phyloP scores from a whole-genome alignment of 1,284 basidiomycete genomes.

The Malassezia slooffiae region DNA sequence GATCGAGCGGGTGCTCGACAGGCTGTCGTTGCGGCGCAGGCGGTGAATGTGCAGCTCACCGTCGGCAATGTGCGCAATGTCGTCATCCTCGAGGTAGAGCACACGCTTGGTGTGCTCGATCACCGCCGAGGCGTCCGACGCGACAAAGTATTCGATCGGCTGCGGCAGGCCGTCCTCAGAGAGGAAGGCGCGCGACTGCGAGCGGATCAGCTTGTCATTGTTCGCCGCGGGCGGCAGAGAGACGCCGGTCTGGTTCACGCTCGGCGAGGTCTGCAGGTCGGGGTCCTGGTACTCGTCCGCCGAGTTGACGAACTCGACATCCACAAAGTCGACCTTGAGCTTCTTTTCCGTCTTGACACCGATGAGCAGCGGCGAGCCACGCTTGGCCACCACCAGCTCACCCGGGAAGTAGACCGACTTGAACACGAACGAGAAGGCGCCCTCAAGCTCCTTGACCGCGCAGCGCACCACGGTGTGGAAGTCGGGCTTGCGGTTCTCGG shows the following conservation, averaged over 20 bases:
- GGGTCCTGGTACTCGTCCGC: slow-evolving; percentile 4
- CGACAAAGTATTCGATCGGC: slow-evolving; percentile 98
- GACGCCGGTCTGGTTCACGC: slow-evolving; percentile 20
- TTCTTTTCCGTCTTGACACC: slow-evolving; percentile 99
- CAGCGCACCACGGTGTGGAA: slow-evolving; percentile 91
- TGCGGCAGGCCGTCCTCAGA: slow-evolving; percentile 96
- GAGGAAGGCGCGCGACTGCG: slow-evolving; percentile 95
- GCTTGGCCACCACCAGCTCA: slow-evolving; percentile 86
- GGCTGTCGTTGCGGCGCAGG: slow-evolving; percentile 72
- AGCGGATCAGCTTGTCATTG: slow-evolving; percentile 67
- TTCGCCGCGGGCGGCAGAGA: slow-evolving; percentile 25
- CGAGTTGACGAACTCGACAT: slow-evolving; percentile 59
- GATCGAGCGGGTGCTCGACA: slow-evolving; percentile 76
- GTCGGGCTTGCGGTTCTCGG: slow-evolving; percentile 72
- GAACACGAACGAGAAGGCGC: slow-evolving; percentile 99
- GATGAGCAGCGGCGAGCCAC: slow-evolving; percentile 89
- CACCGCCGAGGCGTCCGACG: slow-evolving; percentile 89
- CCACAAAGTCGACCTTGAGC: slow-evolving; percentile 98
- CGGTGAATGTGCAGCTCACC: slow-evolving; percentile 97
- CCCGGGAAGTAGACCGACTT: slow-evolving; percentile 94
- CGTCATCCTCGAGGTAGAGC: slow-evolving; percentile 96
- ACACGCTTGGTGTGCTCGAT: slow-evolving; percentile 99
- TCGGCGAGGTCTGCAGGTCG: slow-evolving; percentile 6
- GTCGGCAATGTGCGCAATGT: slow-evolving; percentile 93
- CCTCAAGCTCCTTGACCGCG: slow-evolving; percentile 94